A percentile compares a stretch with the other conserved stretches of the same genome.
These are phyloP conservation scores for Ammopiptanthus mongolicus DNA, from an alignment of 306 rosid species.

Conservation along the genomic window DNA sequence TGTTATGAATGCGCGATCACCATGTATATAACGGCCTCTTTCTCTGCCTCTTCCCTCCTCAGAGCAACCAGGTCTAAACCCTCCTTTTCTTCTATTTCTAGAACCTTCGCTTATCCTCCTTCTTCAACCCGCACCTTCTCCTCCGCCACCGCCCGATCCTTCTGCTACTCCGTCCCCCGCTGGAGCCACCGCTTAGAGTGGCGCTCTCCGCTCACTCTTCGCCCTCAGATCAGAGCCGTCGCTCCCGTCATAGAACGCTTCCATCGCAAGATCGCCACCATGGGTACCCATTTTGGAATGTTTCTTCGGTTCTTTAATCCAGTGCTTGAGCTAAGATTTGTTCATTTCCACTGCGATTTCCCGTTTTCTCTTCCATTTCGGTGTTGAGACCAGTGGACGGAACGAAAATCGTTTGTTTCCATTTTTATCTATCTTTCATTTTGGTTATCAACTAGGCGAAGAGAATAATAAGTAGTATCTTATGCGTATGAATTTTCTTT, in stretches of 20 bases:
- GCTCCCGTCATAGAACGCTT: slow-evolving; percentile 56
- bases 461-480: not conserved
- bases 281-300: slow-evolving; percentile 23
- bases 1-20: slow-evolving; percentile 50
- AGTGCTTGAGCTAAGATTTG: not conserved
- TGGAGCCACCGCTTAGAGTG: slow-evolving; percentile 66
- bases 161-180: slow-evolving; percentile 26
- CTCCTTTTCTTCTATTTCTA: slow-evolving; percentile 32
- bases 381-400: too few species aligned
- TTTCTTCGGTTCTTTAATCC: not conserved
- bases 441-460: not conserved
- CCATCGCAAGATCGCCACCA: slow-evolving; percentile 63
- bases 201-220: slow-evolving; percentile 43
- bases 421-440: not conserved
- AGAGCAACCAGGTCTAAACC: slow-evolving; percentile 54
- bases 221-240: slow-evolving; percentile 55
- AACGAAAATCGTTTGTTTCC: not conserved
- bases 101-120: slow-evolving; percentile 29
- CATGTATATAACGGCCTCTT: slow-evolving; percentile 51
- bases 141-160: slow-evolving; percentile 25
- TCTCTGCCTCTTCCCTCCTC: slow-evolving; percentile 49
- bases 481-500: not conserved
- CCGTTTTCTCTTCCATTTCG: not conserved
- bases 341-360: not conserved
- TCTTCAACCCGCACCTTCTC: slow-evolving; percentile 23